A percentile compares a stretch with the other conserved stretches of the same genome.
Evolutionary conservation across 176 grass and related monocot genomes (phyloP).

Genomic region (Elaeis guineensis): DNA sequence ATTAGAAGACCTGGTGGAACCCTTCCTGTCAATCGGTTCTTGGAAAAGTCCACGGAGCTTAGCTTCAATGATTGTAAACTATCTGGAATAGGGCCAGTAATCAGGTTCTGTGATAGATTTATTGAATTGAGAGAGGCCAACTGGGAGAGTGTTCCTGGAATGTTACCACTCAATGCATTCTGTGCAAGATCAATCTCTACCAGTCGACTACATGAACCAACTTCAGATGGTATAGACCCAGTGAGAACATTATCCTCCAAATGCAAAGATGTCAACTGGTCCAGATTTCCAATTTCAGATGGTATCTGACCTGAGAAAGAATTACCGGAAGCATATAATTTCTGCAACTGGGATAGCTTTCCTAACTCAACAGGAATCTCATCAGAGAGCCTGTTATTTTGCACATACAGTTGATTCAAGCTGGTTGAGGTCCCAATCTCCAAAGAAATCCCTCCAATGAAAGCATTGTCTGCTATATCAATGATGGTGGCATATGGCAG

Average conservation of each 20-base stretch:
- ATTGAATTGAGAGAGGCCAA: constrained; percentile 68
- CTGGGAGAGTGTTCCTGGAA: constrained; percentile 34
- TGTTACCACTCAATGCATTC: constrained; percentile 45
- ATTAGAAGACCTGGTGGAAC: constrained; percentile 51
- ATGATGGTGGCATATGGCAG: constrained; percentile 55
- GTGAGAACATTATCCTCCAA: constrained; percentile 45
- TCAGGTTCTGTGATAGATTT: constrained; percentile 41
- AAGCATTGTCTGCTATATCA: constrained; percentile 62
- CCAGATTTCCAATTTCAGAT: constrained; percentile 39
- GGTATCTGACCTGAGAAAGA: constrained; percentile 53
- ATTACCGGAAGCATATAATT: constrained; percentile 60
- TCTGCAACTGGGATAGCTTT: constrained; percentile 37
- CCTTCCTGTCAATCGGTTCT: constrained; percentile 46
- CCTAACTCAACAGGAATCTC: constrained; percentile 47
- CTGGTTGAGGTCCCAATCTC: constrained; percentile 33
- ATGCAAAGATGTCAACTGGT: constrained; percentile 40
- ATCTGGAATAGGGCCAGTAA: constrained; percentile 47
- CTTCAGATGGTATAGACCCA: constrained; percentile 32
- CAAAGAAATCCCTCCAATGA: constrained; percentile 48
- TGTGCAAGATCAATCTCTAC: constrained; percentile 59
- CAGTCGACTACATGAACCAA: constrained; percentile 42
- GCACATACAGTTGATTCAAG: constrained; percentile 54
- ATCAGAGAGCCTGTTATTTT: constrained; percentile 46
- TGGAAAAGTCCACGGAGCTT: constrained; percentile 71
- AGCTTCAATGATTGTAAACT: constrained; percentile 59